Percentiles rank a stretch among this genome's conserved stretches.
Conservation (phyloP, 306 rosid genomes). For the Quillaja saponaria region DNA sequence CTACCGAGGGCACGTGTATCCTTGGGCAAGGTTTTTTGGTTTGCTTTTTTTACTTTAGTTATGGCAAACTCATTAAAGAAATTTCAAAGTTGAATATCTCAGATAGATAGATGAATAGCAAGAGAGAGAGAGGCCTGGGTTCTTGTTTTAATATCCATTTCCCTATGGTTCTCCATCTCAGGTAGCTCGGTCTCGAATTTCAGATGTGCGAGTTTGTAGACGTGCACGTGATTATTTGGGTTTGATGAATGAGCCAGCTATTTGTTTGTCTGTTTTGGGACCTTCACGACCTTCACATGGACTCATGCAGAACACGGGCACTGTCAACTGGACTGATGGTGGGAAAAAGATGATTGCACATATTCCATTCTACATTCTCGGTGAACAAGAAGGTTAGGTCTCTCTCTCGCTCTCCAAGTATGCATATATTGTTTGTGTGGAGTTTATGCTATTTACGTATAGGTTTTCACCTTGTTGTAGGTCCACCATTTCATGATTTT, state of each 20-base stretch:
- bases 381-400: conserved; percentile 72
- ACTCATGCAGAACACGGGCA: conserved; percentile 60
- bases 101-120: too few relatives aligned
- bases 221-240: conserved; percentile 93
- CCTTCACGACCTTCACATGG: conserved; percentile 69
- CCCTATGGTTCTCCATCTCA: conserved; percentile 34
- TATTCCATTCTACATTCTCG: conserved; percentile 85
- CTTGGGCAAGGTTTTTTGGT: conserved; percentile 75
- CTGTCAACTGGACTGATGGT: conserved; percentile 83
- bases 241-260: conserved; percentile 83
- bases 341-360: conserved; percentile 83
- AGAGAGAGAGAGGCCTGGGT: too few relatives aligned
- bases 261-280: conserved; percentile 83
- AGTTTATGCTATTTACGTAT: conserved; percentile 18
- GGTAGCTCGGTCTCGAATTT: conserved; percentile 91
- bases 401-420: conserved; percentile 1
- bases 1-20: conserved; percentile 89
- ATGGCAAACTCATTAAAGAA: too few relatives aligned
- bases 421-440: not conserved
- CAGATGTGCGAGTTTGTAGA: conserved; percentile 80
- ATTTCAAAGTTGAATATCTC: too few relatives aligned
- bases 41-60: too few relatives aligned
- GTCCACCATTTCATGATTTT: conserved; percentile 88
- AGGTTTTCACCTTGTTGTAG: conserved; percentile 47
- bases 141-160: conserved; percentile 6